Evolutionary conservation across 2,329 filamentous ascomycete genomes (phyloP).

Genomic region (Penicillium sp.): DNA sequence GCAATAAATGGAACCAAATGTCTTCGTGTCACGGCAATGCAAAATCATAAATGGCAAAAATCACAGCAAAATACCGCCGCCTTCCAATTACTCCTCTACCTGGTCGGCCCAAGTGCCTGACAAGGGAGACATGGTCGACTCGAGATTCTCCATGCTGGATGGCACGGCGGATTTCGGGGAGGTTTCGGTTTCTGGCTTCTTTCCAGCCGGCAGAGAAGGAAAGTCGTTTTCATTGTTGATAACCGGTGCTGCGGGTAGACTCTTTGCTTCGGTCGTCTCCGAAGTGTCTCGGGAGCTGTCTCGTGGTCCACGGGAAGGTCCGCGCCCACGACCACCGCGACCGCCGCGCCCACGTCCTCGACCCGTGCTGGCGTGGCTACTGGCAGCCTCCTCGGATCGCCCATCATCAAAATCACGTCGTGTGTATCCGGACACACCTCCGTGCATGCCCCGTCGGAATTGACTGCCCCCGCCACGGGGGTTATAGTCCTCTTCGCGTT

Average conservation of each 20-base stretch:
- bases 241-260: constrained; percentile 9
- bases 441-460: constrained; percentile 48
- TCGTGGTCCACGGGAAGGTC: constrained; percentile 22
- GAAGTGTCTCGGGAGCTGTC: constrained; percentile 15
- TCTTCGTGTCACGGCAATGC: constrained; percentile 16
- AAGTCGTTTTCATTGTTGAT: constrained; percentile 33
- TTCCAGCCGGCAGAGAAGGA: constrained; percentile 31
- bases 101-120: constrained; percentile 33
- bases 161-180: not conserved
- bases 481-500: constrained; percentile 52
- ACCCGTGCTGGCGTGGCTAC: constrained; percentile 23
- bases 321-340: constrained; percentile 25
- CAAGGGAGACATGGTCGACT: constrained; percentile 26
- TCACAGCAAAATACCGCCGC: not conserved
- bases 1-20: constrained; percentile 5
- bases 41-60: no score
- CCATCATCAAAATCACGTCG: constrained; percentile 29
- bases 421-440: constrained; percentile 41
- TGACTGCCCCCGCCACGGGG: constrained; percentile 40
- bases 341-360: constrained; percentile 29
- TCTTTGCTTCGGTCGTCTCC: constrained; percentile 13
- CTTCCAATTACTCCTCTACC: constrained; percentile 22
- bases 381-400: constrained; percentile 18
- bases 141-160: constrained; percentile 21
- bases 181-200: constrained; percentile 13